A percentile compares a stretch with the other conserved stretches of the same genome.
phyloP scores from a whole-genome alignment of 2,329 filamentous ascomycete species.

The Shiraia sp. region DNA sequence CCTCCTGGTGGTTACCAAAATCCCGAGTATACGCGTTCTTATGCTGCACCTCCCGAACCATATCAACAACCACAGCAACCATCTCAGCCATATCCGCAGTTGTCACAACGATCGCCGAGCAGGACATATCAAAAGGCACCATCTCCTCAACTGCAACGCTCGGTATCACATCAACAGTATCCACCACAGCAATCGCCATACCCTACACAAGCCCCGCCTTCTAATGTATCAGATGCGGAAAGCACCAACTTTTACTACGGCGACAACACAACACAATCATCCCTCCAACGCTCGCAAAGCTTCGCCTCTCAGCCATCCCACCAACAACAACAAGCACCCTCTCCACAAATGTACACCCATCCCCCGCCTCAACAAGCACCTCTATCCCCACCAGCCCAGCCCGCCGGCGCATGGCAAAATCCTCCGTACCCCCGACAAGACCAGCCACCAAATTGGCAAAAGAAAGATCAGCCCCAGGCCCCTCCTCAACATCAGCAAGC shows the following conservation, averaged over 20 bases:
- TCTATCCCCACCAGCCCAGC: slow-evolving; percentile 36
- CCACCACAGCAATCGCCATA: slow-evolving; percentile 36
- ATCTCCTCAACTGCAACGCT: slow-evolving; percentile 44
- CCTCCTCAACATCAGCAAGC: slow-evolving; percentile 20
- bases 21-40: slow-evolving; percentile 30
- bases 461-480: slow-evolving; percentile 11
- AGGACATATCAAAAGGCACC: slow-evolving; percentile 35
- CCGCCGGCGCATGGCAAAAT: slow-evolving; percentile 34
- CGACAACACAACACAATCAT: slow-evolving; percentile 29
- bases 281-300: slow-evolving; percentile 35
- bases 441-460: slow-evolving; percentile 28
- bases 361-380: slow-evolving; percentile 31
- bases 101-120: slow-evolving; percentile 31
- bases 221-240: slow-evolving; percentile 38
- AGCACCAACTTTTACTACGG: slow-evolving; percentile 42
- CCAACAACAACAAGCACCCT: slow-evolving; percentile 39
- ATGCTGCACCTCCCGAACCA: slow-evolving; percentile 32
- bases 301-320: slow-evolving; percentile 37
- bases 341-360: slow-evolving; percentile 39
- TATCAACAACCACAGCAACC: slow-evolving; percentile 41
- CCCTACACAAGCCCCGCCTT: slow-evolving; percentile 39
- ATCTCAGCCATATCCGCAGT: slow-evolving; percentile 41
- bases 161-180: slow-evolving; percentile 40
- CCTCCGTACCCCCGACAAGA: slow-evolving; percentile 38
- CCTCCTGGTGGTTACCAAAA: slow-evolving; percentile 54